Base-by-base conservation (phyloP, 129 eudicot genomes). In the Pulicaria dysenterica region DNA sequence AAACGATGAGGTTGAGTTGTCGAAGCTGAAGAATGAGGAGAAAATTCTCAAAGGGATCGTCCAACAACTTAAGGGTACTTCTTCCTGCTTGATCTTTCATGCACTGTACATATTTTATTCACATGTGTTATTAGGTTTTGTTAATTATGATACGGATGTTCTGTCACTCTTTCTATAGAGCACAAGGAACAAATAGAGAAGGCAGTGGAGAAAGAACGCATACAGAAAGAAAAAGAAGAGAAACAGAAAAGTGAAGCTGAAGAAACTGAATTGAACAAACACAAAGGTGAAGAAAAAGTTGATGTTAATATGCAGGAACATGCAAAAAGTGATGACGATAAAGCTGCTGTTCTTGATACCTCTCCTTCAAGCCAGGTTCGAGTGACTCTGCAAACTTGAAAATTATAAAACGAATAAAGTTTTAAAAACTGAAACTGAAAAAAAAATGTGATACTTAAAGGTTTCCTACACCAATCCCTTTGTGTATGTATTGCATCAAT, bases 191-290 rank as follows among this genome's bases (percentile, higher is more conserved):
- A 71, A 67, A 94, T 94, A 62, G 98, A 94, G 49, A 88, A 85
- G 77, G 96, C 85, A 51, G 91, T 90, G 77, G 97, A 90, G 81
- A 84, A 86, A 75, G 98, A 94, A 65, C 92, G 98, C 80, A 75
- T 93, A 60, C 89, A 84, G 75, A 90, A 86, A 80, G 97, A 94
- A 82, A 84, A 86, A 70, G 98, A 94, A 77, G 96, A 90, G 77
- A 84, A 90, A 81, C 89, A 81, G 77, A 87, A 73, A 73, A 85
- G 74, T 76, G 90, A 85, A 76, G 86, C 85, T 24, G 92, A 89
- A 67, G 86, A 85, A 80, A 76, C 91, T 66, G 58, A 78, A 61
- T 59, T 2, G 46, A 80, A 73, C 59, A 78, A 85, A 81, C 63
- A 36, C 70, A 79, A 77, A 55, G 75, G 17, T 39, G 83, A 37